Evolutionary conservation across 2,329 filamentous ascomycete species (phyloP).

Genomic region (Emmonsiellopsis sp.): DNA sequence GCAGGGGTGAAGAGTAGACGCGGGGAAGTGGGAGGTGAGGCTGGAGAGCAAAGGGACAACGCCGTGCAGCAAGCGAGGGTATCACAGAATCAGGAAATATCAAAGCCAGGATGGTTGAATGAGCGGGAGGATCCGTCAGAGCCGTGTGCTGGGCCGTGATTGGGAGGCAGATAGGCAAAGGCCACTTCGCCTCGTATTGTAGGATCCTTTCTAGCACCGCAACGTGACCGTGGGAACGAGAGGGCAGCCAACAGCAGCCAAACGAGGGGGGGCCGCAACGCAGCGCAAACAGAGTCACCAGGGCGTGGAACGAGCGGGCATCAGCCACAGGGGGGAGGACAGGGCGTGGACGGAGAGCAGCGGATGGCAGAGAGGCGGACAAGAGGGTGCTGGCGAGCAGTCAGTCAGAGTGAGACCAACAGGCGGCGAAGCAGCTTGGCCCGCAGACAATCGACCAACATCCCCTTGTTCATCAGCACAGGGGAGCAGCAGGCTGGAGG

Average conservation of each 20-base stretch:
- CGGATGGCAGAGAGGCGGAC: background rate
- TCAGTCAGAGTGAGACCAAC: conserved; percentile 23
- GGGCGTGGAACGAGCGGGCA: no score
- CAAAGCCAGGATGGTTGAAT: no score
- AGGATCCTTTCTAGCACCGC: no score
- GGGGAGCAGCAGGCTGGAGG: no score
- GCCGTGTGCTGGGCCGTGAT: background rate
- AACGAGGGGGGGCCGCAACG: background rate
- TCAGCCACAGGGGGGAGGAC: background rate
- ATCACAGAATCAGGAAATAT: background rate
- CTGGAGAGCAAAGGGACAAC: background rate
- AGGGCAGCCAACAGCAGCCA: background rate
- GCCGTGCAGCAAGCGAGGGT: background rate
- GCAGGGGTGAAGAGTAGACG: no score
- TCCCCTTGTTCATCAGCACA: conserved; percentile 3
- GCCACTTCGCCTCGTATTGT: no score
- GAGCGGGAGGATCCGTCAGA: no score
- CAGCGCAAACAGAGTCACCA: no score
- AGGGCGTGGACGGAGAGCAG: background rate
- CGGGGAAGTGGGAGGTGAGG: no score
- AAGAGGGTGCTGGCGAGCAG: background rate
- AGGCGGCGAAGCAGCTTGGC: conserved; percentile 26
- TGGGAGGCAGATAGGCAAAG: background rate
- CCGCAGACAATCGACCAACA: conserved; percentile 13
- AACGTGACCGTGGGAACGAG: no score